Percentiles rank a stretch among this genome's conserved stretches.
These are phyloP conservation scores for Aspergillus ochraceus DNA, from an alignment of 2,329 filamentous ascomycete genomes.

Conservation along the genomic window DNA sequence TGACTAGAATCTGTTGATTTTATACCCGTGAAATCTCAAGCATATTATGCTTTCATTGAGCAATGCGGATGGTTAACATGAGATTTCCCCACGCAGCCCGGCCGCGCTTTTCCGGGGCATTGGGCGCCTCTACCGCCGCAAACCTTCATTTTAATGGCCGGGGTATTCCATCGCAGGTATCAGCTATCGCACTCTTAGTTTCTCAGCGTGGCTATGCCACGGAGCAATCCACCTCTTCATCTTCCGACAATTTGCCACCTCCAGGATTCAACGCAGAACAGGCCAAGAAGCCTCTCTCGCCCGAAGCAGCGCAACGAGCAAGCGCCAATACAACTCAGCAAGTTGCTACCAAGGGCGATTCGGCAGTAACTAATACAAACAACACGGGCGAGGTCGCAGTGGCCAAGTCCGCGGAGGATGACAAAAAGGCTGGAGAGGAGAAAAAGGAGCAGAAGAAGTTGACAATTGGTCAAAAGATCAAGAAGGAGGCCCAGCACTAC, in stretches of 20 bases:
- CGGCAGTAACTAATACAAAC: constrained; percentile 45
- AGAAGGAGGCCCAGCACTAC: constrained; percentile 90
- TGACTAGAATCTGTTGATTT: background rate
- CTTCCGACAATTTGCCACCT: constrained; percentile 63
- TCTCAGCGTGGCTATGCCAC: constrained; percentile 56
- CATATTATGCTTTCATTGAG: background rate
- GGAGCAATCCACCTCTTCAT: constrained; percentile 54
- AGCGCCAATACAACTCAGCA: constrained; percentile 35
- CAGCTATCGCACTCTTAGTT: constrained; percentile 59
- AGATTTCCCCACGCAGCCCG: constrained; percentile 26
- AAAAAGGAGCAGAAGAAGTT: constrained; percentile 80
- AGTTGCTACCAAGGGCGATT: constrained; percentile 39
- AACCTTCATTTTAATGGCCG: constrained; percentile 34
- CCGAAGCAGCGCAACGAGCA: constrained; percentile 46
- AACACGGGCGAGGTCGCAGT: constrained; percentile 63
- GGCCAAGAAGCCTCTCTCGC: constrained; percentile 78
- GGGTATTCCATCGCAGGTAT: constrained; percentile 51
- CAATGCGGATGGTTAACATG: constrained; percentile 4
- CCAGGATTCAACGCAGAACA: constrained; percentile 89
- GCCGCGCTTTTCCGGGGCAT: constrained; percentile 30
- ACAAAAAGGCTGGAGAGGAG: constrained; percentile 61
- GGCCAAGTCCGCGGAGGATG: constrained; percentile 55
- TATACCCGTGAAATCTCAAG: background rate
- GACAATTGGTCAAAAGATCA: constrained; percentile 87
- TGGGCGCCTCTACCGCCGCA: constrained; percentile 33